These are phyloP conservation scores for Trichosporon ovoides DNA, from an alignment of 1,284 basidiomycete genomes.

Conservation along the genomic window DNA sequence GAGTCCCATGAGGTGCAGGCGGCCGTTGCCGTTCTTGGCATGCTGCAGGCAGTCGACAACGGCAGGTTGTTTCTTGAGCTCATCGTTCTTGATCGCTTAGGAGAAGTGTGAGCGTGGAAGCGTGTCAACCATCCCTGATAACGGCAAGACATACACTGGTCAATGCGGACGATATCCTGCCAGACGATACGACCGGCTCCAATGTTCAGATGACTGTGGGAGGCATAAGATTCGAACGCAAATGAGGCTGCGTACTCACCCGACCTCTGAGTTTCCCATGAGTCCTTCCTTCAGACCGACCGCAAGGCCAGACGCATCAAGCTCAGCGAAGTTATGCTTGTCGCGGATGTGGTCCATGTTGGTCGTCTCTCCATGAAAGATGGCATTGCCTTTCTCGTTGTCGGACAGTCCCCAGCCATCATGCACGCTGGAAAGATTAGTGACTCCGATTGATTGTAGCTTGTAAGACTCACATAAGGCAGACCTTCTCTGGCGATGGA, in stretches of 20 bases:
- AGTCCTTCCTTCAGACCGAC: slow-evolving; percentile 84
- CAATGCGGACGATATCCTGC: slow-evolving; percentile 91
- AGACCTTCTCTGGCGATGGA: slow-evolving; percentile 67
- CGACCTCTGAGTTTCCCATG: slow-evolving; percentile 94
- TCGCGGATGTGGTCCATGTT: slow-evolving; percentile 81
- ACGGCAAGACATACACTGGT: slow-evolving; percentile 55
- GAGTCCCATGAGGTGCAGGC: slow-evolving; percentile 76
- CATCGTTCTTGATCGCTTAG: slow-evolving; percentile 69
- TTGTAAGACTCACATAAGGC: slow-evolving; percentile 69
- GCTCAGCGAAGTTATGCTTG: slow-evolving; percentile 64
- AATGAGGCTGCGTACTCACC: slow-evolving; percentile 53
- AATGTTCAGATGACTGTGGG: slow-evolving; percentile 74
- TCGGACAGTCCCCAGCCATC: slow-evolving; percentile 83
- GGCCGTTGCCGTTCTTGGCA: slow-evolving; percentile 72
- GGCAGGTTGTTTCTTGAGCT: slow-evolving; percentile 70
- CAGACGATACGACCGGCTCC: slow-evolving; percentile 87
- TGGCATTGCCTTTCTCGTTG: slow-evolving; percentile 75
- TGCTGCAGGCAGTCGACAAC: slow-evolving; percentile 68
- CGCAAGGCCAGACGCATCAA: slow-evolving; percentile 77
- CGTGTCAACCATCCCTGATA: too few species aligned
- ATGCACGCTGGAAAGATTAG: slow-evolving; percentile 61
- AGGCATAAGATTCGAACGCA: neutral
- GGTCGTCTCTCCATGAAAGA: slow-evolving; percentile 70
- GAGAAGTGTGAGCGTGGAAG: slow-evolving; percentile 2
- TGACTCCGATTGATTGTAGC: neutral